Conservation (phyloP, 2,329 filamentous ascomycete species). For the Paraphaeosphaeria sporulosa region DNA sequence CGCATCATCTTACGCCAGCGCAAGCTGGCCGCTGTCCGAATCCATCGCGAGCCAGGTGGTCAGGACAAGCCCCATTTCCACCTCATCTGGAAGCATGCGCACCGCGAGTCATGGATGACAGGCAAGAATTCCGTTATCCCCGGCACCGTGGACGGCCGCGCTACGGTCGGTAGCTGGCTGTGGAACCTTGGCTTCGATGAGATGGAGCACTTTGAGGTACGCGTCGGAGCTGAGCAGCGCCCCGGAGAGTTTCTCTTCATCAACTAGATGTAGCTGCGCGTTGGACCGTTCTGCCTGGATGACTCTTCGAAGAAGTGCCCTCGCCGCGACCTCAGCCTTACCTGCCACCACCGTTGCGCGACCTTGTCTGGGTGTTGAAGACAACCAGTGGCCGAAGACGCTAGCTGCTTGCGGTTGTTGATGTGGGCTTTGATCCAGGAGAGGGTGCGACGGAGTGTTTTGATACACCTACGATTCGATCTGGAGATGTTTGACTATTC, state of each 20-base stretch:
- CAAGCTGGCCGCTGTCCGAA: constrained; percentile 17
- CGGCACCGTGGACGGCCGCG: not conserved
- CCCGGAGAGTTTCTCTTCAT: not conserved
- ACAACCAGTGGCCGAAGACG: not conserved
- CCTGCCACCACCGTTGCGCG: not conserved
- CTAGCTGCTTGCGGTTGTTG: constrained; percentile 1
- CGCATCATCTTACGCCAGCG: constrained; percentile 30
- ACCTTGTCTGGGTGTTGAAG: not conserved
- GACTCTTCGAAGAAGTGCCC: constrained; percentile 2
- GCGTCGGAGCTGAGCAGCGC: constrained; percentile 28
- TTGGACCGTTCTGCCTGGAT: not conserved
- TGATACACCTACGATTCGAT: not conserved
- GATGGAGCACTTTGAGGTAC: constrained; percentile 41
- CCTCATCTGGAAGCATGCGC: constrained; percentile 32
- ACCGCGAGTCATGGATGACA: constrained; percentile 35
- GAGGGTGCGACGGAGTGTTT: not conserved
- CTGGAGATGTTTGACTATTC: not conserved
- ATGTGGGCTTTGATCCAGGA: not conserved
- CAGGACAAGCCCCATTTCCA: constrained; percentile 31
- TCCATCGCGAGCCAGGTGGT: not conserved
- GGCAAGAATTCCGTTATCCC: constrained; percentile 10
- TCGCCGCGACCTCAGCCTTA: not conserved
- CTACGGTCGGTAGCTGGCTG: constrained; percentile 27
- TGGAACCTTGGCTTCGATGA: constrained; percentile 26
- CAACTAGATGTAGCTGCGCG: not conserved